Base-by-base conservation (phyloP, 2,329 filamentous ascomycete genomes). In the Tolypocladium nubicola region DNA sequence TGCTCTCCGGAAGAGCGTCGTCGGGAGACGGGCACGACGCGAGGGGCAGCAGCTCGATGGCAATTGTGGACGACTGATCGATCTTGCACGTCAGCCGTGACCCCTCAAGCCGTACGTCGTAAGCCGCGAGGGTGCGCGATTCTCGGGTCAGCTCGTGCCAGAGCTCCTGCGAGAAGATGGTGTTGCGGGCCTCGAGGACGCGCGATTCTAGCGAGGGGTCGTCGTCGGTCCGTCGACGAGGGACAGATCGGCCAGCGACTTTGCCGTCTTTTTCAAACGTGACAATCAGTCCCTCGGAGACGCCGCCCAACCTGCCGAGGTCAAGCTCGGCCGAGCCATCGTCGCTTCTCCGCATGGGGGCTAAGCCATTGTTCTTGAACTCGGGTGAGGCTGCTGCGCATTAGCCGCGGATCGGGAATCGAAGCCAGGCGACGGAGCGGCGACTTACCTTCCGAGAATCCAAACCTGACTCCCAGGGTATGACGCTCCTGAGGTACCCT, bases 81-180 rank as follows among this genome's bases (percentile, higher is more conserved):
- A 83, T 69, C 3, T 78, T 73, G 64, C 84, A 83, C 11, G 76
- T 75, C 47, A 90, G 76, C 3, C 77, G 73, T 33, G 81, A 75
- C 16, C 80, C 83, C 40, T 83, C 79, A 16, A 85, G 80, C 33
- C 79, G 80, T 14, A 97, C 86, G 11, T 86, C 83, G 59, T 89
- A 85, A 13, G 85, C 84, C 3, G 86, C 79, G 26, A 96, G 76
- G 0, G 80, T 79, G 19, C 91, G 86, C 0, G 88, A 85, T 72
- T 99, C 94, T 21, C 90, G 82, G 55, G 87, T 86, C 59, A 97
- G 78, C 71, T 99, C 94, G 64, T 96, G 86, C 80, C 91, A 97
- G 1, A 99, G 75, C 68, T 99, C 94, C 67, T 92, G 86, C 35
- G 89, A 85, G 64, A 89, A 91, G 23, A 93, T 79, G 54, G 88